A percentile compares a stretch with the other conserved stretches of the same genome.
Evolutionary conservation across 768 basidiomycete genomes (phyloP).

Genomic region (Pleurotus ostreatus): DNA sequence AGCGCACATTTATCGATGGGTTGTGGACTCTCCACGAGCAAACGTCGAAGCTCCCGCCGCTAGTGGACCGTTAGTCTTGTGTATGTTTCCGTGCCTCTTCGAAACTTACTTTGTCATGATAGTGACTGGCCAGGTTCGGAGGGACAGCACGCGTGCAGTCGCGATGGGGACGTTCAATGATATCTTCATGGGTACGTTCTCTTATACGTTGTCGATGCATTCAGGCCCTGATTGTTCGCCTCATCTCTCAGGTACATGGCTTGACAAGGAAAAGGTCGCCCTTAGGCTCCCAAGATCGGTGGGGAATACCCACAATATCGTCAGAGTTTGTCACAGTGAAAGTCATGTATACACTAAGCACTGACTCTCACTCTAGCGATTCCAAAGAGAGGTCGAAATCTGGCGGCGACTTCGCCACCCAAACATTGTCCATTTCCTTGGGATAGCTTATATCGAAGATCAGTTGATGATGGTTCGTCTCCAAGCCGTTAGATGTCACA

Average conservation of each 20-base stretch:
- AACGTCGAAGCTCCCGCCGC: constrained; percentile 36
- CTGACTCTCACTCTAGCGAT: constrained; percentile 25
- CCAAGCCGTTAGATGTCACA: neutral
- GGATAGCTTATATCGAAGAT: constrained; percentile 14
- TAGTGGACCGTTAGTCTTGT: constrained; percentile 32
- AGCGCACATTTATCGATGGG: constrained; percentile 30
- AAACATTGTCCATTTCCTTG: constrained; percentile 35
- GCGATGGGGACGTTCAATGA: constrained; percentile 35
- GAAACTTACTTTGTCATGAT: neutral
- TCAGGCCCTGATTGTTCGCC: neutral
- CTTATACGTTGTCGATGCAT: neutral
- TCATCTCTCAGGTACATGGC: constrained; percentile 33
- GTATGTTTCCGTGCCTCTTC: neutral
- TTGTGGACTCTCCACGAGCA: constrained; percentile 34
- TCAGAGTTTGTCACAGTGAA: constrained; percentile 22
- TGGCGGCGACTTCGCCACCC: constrained; percentile 38
- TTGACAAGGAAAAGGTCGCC: constrained; percentile 30
- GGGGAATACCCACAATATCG: constrained; percentile 27
- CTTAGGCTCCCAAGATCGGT: constrained; percentile 32
- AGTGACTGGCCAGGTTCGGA: constrained; percentile 40
- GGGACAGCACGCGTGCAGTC: constrained; percentile 24
- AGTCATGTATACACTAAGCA: neutral
- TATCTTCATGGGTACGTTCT: constrained; percentile 29
- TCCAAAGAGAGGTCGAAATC: constrained; percentile 37
- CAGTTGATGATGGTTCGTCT: constrained; percentile 2